Percentiles rank a stretch among this genome's conserved stretches.
phyloP scores from a whole-genome alignment of 1,139 yeast genomes.

The Taphrina confusa region DNA sequence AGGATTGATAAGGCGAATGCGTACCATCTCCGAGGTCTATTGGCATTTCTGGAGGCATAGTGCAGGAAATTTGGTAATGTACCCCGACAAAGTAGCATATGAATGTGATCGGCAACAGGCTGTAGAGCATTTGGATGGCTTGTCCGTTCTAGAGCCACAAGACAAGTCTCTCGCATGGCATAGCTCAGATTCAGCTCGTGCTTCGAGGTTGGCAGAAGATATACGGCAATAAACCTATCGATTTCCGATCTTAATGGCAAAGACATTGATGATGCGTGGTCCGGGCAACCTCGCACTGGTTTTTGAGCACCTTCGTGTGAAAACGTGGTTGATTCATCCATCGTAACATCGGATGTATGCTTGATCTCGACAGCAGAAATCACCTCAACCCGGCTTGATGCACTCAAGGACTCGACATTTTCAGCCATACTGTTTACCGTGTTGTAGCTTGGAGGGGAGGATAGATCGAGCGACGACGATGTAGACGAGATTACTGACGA shows the following conservation, averaged over 20 bases:
- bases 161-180: not conserved
- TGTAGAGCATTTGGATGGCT: conserved; percentile 5
- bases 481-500: not conserved
- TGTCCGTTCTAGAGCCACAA: not conserved
- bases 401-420: not conserved
- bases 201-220: not conserved
- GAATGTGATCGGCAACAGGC: conserved; percentile 12
- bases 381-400: not conserved
- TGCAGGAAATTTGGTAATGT: conserved; percentile 5
- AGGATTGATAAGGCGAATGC: not conserved
- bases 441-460: not conserved
- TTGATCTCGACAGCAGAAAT: too few relatives aligned
- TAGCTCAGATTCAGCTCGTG: conserved; percentile 2
- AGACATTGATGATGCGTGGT: not conserved
- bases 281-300: too few relatives aligned
- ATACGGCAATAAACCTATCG: not conserved
- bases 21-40: not conserved
- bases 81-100: not conserved
- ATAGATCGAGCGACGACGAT: not conserved
- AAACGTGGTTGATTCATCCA: not conserved
- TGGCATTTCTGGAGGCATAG: conserved; percentile 9
- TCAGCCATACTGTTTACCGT: not conserved
- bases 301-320: too few relatives aligned
- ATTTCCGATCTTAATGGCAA: not conserved
- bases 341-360: too few relatives aligned